phyloP scores from a whole-genome alignment of 257 asterid species.

The Capsicum baccatum region DNA sequence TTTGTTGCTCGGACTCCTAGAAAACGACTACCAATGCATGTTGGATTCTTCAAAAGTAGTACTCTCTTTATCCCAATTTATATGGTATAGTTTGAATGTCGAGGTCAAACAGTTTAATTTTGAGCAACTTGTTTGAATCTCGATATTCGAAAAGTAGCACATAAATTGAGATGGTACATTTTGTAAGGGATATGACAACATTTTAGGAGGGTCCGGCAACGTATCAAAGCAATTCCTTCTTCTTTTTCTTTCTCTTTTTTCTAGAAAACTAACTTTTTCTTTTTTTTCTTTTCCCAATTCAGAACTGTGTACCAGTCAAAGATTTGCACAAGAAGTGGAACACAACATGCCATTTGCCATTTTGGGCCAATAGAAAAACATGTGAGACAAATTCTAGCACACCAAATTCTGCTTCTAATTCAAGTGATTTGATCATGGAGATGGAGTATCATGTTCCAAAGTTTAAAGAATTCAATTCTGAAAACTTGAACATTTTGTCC shows the following conservation, averaged over 20 bases:
- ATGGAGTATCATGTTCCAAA: not conserved
- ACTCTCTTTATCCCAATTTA: no score
- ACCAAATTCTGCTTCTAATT: conserved; percentile 17
- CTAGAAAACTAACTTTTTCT: not conserved
- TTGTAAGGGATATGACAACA: not conserved
- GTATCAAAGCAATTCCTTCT: not conserved
- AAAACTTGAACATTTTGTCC: conserved; percentile 61
- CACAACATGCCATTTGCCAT: conserved; percentile 25
- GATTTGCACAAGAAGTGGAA: conserved; percentile 14
- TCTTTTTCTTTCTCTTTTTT: conserved; percentile 18
- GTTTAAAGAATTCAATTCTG: conserved; percentile 44
- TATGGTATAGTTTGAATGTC: no score
- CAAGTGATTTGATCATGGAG: conserved; percentile 23
- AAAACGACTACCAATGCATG: not conserved
- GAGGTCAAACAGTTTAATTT: no score
- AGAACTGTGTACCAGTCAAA: conserved; percentile 25
- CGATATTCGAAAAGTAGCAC: no score
- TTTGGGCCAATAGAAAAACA: conserved; percentile 24
- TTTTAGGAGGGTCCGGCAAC: not conserved
- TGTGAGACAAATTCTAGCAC: conserved; percentile 8
- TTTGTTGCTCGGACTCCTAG: rapidly evolving
- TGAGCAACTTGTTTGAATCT: no score
- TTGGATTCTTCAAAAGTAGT: not conserved
- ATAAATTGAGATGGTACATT: no score
- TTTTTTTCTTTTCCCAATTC: conserved; percentile 12